Evolutionary conservation across 305 asterid species (phyloP).

Genomic region (Fraxinus ornus): DNA sequence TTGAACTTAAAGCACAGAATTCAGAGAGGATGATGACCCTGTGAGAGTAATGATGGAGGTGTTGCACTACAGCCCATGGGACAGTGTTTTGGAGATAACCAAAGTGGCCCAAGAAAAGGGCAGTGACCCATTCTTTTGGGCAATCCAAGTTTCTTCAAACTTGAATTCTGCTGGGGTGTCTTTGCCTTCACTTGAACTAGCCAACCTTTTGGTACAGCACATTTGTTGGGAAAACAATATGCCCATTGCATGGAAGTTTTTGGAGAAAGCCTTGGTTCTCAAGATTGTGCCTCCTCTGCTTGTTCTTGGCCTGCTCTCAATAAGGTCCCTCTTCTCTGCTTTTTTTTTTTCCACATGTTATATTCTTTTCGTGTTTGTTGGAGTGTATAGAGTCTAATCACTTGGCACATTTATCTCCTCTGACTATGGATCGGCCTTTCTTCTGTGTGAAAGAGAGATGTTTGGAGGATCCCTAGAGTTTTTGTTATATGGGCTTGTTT

Average conservation of each 20-base stretch:
- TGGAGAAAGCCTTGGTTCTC: conserved; percentile 74
- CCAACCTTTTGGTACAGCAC: conserved; percentile 67
- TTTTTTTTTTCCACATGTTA: background rate
- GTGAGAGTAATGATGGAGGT: conserved; percentile 52
- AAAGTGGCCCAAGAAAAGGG: conserved; percentile 72
- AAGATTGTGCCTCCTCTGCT: conserved; percentile 78
- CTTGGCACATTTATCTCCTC: background rate
- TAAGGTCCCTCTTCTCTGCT: conserved; percentile 44
- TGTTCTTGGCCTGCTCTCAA: conserved; percentile 77
- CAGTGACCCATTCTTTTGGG: conserved; percentile 76
- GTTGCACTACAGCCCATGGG: conserved; percentile 52
- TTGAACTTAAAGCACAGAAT: conserved; percentile 1
- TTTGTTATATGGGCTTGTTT: background rate
- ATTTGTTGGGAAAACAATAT: conserved; percentile 94
- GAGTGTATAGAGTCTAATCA: background rate
- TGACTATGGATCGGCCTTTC: background rate
- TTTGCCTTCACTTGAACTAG: conserved; percentile 72
- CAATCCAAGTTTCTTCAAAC: conserved; percentile 69
- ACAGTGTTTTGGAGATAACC: conserved; percentile 60
- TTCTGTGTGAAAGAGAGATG: background rate
- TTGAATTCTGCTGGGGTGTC: conserved; percentile 64
- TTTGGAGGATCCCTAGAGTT: background rate
- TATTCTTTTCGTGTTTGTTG: background rate
- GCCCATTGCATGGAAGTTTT: conserved; percentile 83
- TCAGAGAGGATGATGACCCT: conserved; percentile 27